Evolutionary conservation across 2,329 filamentous ascomycete species (phyloP), one percentile per base, ranked within the genome.

Genomic region (Ophiosphaerella korrae): DNA sequence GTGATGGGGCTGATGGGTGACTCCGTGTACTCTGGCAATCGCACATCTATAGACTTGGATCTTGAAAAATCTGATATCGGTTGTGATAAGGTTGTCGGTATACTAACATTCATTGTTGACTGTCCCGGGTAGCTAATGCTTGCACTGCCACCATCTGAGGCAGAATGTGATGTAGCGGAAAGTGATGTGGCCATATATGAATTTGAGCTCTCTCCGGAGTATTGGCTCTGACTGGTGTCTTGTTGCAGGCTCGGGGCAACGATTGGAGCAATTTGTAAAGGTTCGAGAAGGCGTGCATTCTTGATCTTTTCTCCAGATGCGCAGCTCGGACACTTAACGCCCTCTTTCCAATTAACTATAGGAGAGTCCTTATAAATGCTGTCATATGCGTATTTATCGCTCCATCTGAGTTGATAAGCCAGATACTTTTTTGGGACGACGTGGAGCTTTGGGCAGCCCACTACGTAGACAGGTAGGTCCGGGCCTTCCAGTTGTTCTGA

Each of bases 381-480:
- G 51, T 72, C 67, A 41, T 66, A 68, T 14, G 66, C 65, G 42
- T 61, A 66, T 24, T 58, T 71, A 41, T 72, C 70, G 38, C 49
- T 57, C 45, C 50, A 65, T 18, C 59, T 60, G 18, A 74, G 50
- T 38, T 67, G 68, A 43, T 73, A 64, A 38, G 68, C 70, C 13
- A 74, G 50, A 11, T 62, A 50, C 26, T 55, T 60, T 32, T 58
- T 66, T 9, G 70, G 67, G 13, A 73, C 52, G 5, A 60, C 65
- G 50, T 73, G 71, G 3, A 71, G 58, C 23, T 66, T 67, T 11
- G 70, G 71, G 31, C 70, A 74, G 42, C 73, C 61, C 13, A 74
- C 70, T 9, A 68, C 57, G 53, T 73, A 74, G 9, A 70, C 50
- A 11, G 61, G 56, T 23, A 60, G 9, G 13, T 42, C 43, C 2